Base-by-base conservation (phyloP, 306 rosid genomes). In the Styphnolobium japonicum region DNA sequence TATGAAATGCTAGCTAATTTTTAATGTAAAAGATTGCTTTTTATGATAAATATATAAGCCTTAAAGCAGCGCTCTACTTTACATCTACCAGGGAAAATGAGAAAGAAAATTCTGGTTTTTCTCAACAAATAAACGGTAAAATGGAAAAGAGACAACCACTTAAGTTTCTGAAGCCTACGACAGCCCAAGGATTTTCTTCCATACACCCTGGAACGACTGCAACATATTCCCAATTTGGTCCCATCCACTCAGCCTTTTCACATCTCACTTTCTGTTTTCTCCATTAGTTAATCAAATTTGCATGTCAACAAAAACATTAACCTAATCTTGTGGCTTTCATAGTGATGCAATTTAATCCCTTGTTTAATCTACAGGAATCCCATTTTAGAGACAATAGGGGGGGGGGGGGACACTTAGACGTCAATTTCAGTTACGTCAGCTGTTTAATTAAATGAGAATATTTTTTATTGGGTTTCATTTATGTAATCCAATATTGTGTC, bases 171-270 rank as follows among this genome's bases (percentile, higher is more conserved):
- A 68, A 75, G 21, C n/a, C 15, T 8, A 58, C 10, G 82, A 78
- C 61, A 78, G 53, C 29, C 12, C 29, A 29, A 11, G 18, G 65
- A 39, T 67, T 74, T 74, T 67, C 45, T 79, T 75, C 82, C 87
- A 80, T 75, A 52, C 66, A 52, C 57, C 78, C 3, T 34, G 84
- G 84, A 80, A 77, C 68, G 63, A 70, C 73, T 66, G 79, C 82
- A 70, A 69, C 34, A 22, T 66, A 67, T 31, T 33, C 3, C 25
- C 36, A 5, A 18, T 6, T 67, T 27, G 58, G 77, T 75, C 58
- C 76, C 62, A 49, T 56, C 71, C 39, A 48, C 42, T 79, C 51
- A 12, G 5, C 56, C 11, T 29, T 3, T 33, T 57, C 81, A 15
- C 8, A 33, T 73, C 60, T 67, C 56, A 56, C 66, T 77, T 39